Conservation (phyloP, 2,329 filamentous ascomycete species). For the Coniochaeta sp. region DNA sequence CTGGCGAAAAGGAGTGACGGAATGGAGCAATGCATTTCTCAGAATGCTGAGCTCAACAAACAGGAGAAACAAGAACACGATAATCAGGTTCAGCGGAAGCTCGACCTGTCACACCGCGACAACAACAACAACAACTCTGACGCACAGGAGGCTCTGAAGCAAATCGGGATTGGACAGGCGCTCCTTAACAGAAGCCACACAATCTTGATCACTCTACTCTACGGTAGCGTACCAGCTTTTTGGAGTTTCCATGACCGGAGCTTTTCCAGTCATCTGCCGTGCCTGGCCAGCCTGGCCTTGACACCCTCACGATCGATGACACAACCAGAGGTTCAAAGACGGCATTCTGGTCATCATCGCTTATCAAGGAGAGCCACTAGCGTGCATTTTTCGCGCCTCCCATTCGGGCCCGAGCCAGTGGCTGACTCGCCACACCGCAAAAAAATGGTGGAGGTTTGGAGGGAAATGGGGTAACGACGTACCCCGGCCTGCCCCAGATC, state of each 20-base stretch:
- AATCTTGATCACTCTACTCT: neutral
- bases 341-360: neutral
- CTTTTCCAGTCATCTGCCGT: neutral
- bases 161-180: neutral
- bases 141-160: neutral
- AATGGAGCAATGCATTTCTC: neutral
- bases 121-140: neutral
- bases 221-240: neutral
- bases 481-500: neutral
- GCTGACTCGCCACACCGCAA: neutral
- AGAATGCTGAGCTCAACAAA: neutral
- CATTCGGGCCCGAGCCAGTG: neutral
- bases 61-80: too few relatives aligned
- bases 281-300: neutral
- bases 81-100: too few relatives aligned
- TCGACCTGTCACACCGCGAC: too few relatives aligned
- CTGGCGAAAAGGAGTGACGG: neutral
- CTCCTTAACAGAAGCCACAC: neutral
- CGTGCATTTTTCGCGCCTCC: neutral
- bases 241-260: neutral
- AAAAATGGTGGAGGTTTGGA: neutral
- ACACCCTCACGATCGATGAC: neutral
- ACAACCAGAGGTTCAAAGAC: neutral
- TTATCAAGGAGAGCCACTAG: neutral
- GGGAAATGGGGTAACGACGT: neutral